Conservation (phyloP, 2,329 filamentous ascomycete species). For the Akanthomyces muscarius region DNA sequence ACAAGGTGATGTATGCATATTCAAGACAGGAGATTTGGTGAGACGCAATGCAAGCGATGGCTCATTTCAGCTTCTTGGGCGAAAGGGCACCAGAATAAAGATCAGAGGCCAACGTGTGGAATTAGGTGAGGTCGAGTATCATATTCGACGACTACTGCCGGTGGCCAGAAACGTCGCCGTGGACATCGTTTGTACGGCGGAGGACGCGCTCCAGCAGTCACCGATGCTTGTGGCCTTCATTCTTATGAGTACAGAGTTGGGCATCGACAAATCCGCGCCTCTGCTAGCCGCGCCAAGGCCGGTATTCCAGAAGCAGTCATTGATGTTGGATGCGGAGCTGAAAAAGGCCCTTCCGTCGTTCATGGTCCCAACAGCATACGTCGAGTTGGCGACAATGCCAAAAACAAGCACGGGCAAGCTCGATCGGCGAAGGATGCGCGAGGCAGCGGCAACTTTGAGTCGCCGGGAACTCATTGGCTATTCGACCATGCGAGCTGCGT, state of each 20-base stretch:
- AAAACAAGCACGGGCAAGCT: conserved; percentile 7
- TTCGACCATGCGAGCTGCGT: background rate
- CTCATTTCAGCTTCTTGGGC: conserved; percentile 6
- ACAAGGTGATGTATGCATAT: background rate
- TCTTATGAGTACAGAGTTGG: background rate
- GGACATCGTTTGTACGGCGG: background rate
- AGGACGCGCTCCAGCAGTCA: background rate
- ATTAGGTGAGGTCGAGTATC: background rate
- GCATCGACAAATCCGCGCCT: background rate
- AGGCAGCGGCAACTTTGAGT: background rate
- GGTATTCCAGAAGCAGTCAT: background rate
- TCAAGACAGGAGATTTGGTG: conserved; percentile 6
- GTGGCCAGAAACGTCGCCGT: background rate
- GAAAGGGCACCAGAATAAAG: conserved; percentile 6
- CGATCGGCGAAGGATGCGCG: conserved; percentile 2
- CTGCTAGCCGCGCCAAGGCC: background rate
- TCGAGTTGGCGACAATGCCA: background rate
- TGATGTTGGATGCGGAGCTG: background rate
- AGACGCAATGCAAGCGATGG: conserved; percentile 1
- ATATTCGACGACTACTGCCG: background rate
- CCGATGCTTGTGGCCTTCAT: conserved; percentile 6
- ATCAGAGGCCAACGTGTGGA: conserved; percentile 11
- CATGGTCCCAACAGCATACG: conserved; percentile 3
- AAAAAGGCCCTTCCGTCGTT: background rate
- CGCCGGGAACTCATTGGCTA: background rate